Evolutionary conservation across 306 rosid genomes (phyloP).

Genomic region (Trifolium subterraneum): DNA sequence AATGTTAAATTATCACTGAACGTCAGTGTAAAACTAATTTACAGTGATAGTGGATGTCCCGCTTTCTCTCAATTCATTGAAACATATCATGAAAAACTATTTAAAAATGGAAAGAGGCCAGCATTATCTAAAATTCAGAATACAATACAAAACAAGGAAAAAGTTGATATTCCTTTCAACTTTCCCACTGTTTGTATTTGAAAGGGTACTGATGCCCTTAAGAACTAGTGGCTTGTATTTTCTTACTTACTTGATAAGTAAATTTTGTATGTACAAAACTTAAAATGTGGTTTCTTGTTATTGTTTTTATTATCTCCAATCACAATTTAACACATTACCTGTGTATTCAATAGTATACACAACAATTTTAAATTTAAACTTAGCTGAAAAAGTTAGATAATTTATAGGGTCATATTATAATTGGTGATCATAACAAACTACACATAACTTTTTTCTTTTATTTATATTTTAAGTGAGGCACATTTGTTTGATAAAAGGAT

Average conservation of each 20-base stretch:
- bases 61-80: neutral
- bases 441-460: neutral
- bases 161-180: slow-evolving; percentile 5
- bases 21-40: neutral
- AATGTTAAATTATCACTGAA: neutral
- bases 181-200: neutral
- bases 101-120: neutral
- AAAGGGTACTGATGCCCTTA: slow-evolving; percentile 7
- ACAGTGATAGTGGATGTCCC: neutral
- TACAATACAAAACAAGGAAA: slow-evolving; percentile 20
- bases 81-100: neutral
- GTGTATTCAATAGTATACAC: neutral
- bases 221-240: slow-evolving; percentile 10
- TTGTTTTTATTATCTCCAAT: neutral
- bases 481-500: neutral
- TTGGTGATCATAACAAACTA: neutral
- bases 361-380: neutral
- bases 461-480: neutral
- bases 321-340: neutral
- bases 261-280: neutral
- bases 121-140: slow-evolving; percentile 15
- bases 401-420: neutral
- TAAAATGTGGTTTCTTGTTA: neutral
- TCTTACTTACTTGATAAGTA: slow-evolving; percentile 7
- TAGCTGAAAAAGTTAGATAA: neutral